Base-by-base conservation (phyloP, 371 early-diverging fungal genomes). In the Dinochytrium kinnereticum region DNA sequence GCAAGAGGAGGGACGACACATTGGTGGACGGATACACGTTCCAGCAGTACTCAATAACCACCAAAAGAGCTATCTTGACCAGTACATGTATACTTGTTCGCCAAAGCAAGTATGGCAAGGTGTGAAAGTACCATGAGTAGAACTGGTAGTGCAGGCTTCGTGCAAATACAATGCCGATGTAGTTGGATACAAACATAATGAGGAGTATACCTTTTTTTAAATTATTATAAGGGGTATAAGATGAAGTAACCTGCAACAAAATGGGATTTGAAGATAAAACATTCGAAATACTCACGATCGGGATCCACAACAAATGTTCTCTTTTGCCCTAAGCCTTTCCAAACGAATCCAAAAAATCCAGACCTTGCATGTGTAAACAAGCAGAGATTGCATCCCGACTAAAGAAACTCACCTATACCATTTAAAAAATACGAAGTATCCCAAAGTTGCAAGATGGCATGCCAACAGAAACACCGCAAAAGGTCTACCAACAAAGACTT, bases 131-230 rank as follows among this genome's bases (percentile, higher is more conserved):
- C 98, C 98, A 98, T 1, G 94, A 87, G 73, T 94, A 96, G 76
- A 98, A 98, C 84, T 96, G 96, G 78, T 95, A 96, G 77, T 98
- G 98, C 71, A 98, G 82, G 0, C 94, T 90, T 34, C 98, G 85
- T 1, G 96, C 91, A 80, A 93, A 96, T 0, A 91, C 73, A 50
- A 98, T 90, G 21, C 98, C 96, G 36, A 95, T 91, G 70, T 96
- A 89, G 80, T 96, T 96, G 64, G 87, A 85, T 0, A 90, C 89
- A 72, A 94, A 95, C 85, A 96, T 81, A 38, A 88, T 78, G 5
- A 79, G 83, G 19, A 92, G 64, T 53, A 92, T 89, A 70, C 92
- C 92, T 90, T 51, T 70, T 5, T 69, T 53, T 30, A 71, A 78
- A 44, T 13, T 44, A 13, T 44, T 44, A 19, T 44, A 7, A 44